A percentile compares a stretch with the other conserved stretches of the same genome.
These are phyloP conservation scores for Hanseniaspora gamundiae DNA, from an alignment of 1,139 yeast species.

Conservation along the genomic window DNA sequence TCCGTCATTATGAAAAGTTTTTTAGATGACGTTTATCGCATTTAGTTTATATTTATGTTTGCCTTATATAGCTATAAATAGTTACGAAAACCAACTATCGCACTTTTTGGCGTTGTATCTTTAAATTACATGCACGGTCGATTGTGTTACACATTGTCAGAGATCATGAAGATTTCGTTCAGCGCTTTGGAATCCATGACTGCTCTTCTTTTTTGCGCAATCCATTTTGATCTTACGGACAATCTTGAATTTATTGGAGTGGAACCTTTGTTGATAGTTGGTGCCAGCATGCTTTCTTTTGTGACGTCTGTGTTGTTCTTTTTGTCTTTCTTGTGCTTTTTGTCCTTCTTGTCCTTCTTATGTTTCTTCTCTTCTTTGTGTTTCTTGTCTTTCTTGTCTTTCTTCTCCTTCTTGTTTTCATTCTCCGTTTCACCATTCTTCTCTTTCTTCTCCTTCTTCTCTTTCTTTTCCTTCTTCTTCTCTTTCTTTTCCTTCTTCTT, in stretches of 20 bases:
- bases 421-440: slow-evolving; percentile 18
- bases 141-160: slow-evolving; percentile 22
- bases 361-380: slow-evolving; percentile 26
- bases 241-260: slow-evolving; percentile 34
- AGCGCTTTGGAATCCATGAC: slow-evolving; percentile 80
- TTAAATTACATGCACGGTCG: no score
- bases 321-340: slow-evolving; percentile 18
- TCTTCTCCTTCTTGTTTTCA: slow-evolving; percentile 15
- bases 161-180: slow-evolving; percentile 84
- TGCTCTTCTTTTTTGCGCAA: slow-evolving; percentile 80
- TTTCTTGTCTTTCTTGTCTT: slow-evolving; percentile 18
- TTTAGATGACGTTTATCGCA: no score
- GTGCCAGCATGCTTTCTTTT: slow-evolving; percentile 30
- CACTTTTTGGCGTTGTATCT: no score
- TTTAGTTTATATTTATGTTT: no score
- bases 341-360: slow-evolving; percentile 25
- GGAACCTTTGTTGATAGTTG: slow-evolving; percentile 19
- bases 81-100: no score
- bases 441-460: slow-evolving; percentile 18
- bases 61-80: no score
- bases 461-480: slow-evolving; percentile 9
- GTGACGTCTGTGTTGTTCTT: slow-evolving; percentile 13
- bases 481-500: slow-evolving; percentile 13
- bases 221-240: slow-evolving; percentile 76
- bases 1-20: not conserved